Base-by-base conservation (phyloP, 768 basidiomycete species). In the Leccinum ochraceum region DNA sequence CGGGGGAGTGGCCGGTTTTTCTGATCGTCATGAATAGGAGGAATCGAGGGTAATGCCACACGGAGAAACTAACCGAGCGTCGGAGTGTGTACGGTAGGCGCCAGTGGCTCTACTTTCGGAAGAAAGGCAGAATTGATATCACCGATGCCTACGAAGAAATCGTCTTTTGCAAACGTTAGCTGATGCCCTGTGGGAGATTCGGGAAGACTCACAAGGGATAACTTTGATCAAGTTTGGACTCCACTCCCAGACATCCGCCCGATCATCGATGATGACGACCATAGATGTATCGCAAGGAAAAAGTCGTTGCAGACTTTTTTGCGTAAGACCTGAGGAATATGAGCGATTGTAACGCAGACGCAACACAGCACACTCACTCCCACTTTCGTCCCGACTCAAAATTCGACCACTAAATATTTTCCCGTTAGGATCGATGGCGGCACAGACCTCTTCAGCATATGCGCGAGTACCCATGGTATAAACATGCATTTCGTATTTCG, bases 401-500 rank as follows among this genome's bases (percentile, higher is more conserved):
- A 99, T 82, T 56, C 97, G 84, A 42, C 89, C 89, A 53, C 92
- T 90, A 68, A 99, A 99, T 64, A 90, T 79, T 73, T 80, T 87
- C 5, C 87, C 86, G 54, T 89, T 86, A 14, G 96, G 93, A 78
- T 99, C 97, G 69, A 99, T 93, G 28, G 93, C 89, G 52, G 89
- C 85, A 74, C 95, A 97, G 20, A 98, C 96, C 73, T 94, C 85
- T 74, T 95, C 92, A 39, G 97, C 97, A 75, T 98, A 99, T 50
- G 94, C 89, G 50, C 97, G 87, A 26, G 96, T 98, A 57, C 97
- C 97, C 95, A 98, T 98, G 24, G 96, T 99, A 76, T 99, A 99
- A 52, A 99, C 95, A 73, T 98, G 97, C 94, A 98, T 94, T 77
- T 98, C 95, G 75, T 96, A 99, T 69, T 90, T 87, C 54, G 79